Evolutionary conservation across 2,329 filamentous ascomycete species (phyloP).

Genomic region (Fusarium staphyleae): DNA sequence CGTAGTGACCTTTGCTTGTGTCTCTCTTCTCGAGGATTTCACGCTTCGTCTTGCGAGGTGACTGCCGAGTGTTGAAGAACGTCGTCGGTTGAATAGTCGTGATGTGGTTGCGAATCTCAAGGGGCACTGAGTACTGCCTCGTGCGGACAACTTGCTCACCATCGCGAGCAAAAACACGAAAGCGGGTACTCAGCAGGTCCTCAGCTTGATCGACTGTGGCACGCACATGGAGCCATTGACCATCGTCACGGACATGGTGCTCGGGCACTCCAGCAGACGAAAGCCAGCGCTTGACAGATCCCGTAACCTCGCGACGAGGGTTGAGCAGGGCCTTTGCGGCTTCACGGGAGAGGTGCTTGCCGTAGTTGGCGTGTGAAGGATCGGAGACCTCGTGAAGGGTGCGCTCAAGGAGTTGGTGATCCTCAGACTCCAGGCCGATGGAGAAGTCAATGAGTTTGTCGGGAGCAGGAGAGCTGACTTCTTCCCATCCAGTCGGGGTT

Average conservation of each 20-base stretch:
- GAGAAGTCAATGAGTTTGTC: slow-evolving; percentile 40
- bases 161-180: slow-evolving; percentile 46
- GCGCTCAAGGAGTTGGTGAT: slow-evolving; percentile 48
- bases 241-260: slow-evolving; percentile 46
- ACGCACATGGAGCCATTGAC: slow-evolving; percentile 52
- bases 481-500: slow-evolving; percentile 36
- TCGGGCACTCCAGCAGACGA: slow-evolving; percentile 47
- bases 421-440: slow-evolving; percentile 41
- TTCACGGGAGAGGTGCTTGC: slow-evolving; percentile 56
- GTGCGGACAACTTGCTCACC: slow-evolving; percentile 54
- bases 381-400: slow-evolving; percentile 58
- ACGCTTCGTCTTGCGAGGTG: background rate
- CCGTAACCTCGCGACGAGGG: slow-evolving; percentile 50
- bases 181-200: slow-evolving; percentile 56
- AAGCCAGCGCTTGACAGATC: slow-evolving; percentile 56
- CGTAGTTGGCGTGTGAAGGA: slow-evolving; percentile 55
- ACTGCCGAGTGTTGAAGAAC: slow-evolving; percentile 29
- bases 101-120: slow-evolving; percentile 40
- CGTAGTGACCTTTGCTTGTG: background rate
- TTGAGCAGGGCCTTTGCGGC: slow-evolving; percentile 58
- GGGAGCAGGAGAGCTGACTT: slow-evolving; percentile 21
- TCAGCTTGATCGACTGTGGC: slow-evolving; percentile 52
- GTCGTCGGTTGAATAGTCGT: slow-evolving; percentile 60
- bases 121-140: slow-evolving; percentile 50
- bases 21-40: background rate